A percentile compares a stretch with the other conserved stretches of the same genome.
Evolutionary conservation across 495 filamentous ascomycete genomes (phyloP).

Genomic region (Xylaria sp.): DNA sequence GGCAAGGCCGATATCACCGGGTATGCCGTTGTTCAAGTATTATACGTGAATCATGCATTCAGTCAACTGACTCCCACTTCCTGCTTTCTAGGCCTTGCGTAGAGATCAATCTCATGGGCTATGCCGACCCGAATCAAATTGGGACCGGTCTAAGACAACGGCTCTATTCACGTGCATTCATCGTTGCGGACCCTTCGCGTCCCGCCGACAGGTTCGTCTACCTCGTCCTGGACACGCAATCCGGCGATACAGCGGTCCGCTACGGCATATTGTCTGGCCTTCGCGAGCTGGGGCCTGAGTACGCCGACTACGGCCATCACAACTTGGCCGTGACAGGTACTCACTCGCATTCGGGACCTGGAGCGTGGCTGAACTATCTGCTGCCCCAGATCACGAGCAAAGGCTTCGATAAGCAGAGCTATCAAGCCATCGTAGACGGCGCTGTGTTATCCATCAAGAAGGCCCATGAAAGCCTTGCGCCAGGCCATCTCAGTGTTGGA

Average conservation of each 20-base stretch:
- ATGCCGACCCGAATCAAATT: conserved; percentile 85
- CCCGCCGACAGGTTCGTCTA: conserved; percentile 83
- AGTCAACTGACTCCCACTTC: conserved; percentile 25
- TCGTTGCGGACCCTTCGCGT: conserved; percentile 72
- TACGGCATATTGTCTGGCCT: conserved; percentile 84
- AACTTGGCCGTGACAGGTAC: conserved; percentile 94
- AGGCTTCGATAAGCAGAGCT: conserved; percentile 89
- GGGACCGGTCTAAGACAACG: conserved; percentile 89
- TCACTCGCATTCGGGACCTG: conserved; percentile 92
- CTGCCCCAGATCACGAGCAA: conserved; percentile 91
- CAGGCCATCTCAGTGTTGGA: conserved; percentile 75
- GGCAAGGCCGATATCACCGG: conserved; percentile 97
- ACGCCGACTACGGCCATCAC: conserved; percentile 75
- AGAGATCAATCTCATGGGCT: conserved; percentile 91
- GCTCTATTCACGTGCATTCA: conserved; percentile 89
- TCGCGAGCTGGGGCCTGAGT: conserved; percentile 68
- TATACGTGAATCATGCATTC: not conserved
- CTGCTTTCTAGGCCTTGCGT: conserved; percentile 72
- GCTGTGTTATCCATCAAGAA: conserved; percentile 79
- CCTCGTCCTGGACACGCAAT: conserved; percentile 84
- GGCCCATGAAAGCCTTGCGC: conserved; percentile 77
- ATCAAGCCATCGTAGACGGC: conserved; percentile 88
- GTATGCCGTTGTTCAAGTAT: conserved; percentile 45
- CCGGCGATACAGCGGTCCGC: conserved; percentile 88
- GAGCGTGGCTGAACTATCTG: conserved; percentile 95